Evolutionary conservation across 176 grass and related monocot genomes (phyloP).

Genomic region (Thalia dealbata): DNA sequence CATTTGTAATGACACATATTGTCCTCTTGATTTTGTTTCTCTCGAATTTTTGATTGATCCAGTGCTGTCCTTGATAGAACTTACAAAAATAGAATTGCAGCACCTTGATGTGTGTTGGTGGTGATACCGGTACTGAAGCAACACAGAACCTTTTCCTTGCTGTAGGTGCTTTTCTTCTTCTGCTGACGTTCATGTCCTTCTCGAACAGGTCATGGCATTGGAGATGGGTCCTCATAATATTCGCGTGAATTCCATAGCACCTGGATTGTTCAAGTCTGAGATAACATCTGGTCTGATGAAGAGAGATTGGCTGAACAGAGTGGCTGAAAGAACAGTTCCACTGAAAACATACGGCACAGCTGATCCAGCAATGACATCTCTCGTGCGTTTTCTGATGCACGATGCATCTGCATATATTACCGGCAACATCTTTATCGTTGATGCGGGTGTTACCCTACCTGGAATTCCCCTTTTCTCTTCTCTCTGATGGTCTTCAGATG

Average conservation of each 20-base stretch:
- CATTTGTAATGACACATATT: too few species aligned
- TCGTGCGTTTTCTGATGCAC: constrained; percentile 70
- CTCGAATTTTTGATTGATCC: too few species aligned
- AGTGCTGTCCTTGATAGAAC: too few species aligned
- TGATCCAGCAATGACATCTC: constrained; percentile 61
- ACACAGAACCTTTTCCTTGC: background rate
- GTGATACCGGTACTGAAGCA: too few species aligned
- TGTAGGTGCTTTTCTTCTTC: background rate
- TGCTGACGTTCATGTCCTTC: background rate
- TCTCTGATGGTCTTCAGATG: constrained; percentile 57
- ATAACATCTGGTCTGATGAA: constrained; percentile 54
- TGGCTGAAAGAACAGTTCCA: constrained; percentile 50
- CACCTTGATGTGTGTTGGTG: too few species aligned
- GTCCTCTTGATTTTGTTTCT: too few species aligned
- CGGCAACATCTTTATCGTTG: constrained; percentile 63
- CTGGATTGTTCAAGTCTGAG: constrained; percentile 76
- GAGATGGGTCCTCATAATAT: constrained; percentile 64
- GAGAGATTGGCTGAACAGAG: constrained; percentile 54
- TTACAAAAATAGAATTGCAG: too few species aligned
- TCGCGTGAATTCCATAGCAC: constrained; percentile 66
- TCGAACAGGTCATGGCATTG: constrained; percentile 64
- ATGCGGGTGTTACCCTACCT: constrained; percentile 51
- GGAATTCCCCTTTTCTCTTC: constrained; percentile 84
- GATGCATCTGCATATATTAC: constrained; percentile 60
- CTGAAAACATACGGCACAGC: constrained; percentile 41